These are phyloP conservation scores for Diddensiella transvaalensis DNA, from an alignment of 805 yeast species.

Conservation along the genomic window DNA sequence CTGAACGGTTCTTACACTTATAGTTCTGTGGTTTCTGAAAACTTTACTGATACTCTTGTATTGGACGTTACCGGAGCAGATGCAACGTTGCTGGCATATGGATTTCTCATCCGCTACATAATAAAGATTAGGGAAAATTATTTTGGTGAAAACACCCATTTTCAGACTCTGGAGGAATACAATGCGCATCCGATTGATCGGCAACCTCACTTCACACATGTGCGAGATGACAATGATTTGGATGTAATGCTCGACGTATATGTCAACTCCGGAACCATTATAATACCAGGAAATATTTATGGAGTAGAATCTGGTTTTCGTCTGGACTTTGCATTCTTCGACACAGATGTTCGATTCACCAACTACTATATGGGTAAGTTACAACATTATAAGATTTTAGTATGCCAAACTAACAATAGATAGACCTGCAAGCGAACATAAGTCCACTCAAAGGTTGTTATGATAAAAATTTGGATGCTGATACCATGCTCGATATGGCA, in stretches of 20 bases:
- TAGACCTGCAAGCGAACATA: conserved; percentile 65
- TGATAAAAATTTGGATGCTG: conserved; percentile 17
- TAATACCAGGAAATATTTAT: conserved; percentile 72
- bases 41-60: conserved; percentile 64
- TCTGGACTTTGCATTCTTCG: conserved; percentile 59
- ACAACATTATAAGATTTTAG: not conserved
- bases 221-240: conserved; percentile 53
- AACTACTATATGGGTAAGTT: conserved; percentile 77
- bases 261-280: conserved; percentile 64
- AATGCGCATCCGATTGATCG: conserved; percentile 33
- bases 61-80: conserved; percentile 63
- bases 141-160: conserved; percentile 81
- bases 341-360: conserved; percentile 79
- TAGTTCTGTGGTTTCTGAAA: conserved; percentile 54
- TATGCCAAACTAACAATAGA: conserved; percentile 6
- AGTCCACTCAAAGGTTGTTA: conserved; percentile 49
- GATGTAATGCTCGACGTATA: conserved; percentile 73
- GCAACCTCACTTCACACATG: conserved; percentile 14
- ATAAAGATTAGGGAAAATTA: conserved; percentile 80
- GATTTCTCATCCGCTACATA: conserved; percentile 71
- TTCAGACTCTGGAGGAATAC: conserved; percentile 83
- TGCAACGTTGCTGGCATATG: conserved; percentile 70
- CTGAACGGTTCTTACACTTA: conserved; percentile 65
- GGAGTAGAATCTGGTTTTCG: conserved; percentile 59
- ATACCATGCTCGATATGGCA: conserved; percentile 18